Percentiles rank a stretch among this genome's conserved stretches.
phyloP scores from a whole-genome alignment of 1,284 basidiomycete genomes.

The Pterulicium gracile region DNA sequence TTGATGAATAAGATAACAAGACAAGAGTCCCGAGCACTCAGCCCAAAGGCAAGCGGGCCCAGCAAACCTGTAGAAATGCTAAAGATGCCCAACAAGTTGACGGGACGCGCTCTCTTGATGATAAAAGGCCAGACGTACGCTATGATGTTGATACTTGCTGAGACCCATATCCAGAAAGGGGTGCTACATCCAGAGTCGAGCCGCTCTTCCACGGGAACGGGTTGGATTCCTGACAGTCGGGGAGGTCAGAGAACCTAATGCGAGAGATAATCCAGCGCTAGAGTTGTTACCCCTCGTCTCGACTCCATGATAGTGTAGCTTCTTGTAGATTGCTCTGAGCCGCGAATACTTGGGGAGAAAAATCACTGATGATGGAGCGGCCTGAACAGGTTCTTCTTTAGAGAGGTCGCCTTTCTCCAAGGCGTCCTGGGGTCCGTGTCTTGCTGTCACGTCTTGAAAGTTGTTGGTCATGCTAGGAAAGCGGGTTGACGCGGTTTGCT shows the following conservation, averaged over 20 bases:
- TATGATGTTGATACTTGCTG: constrained; percentile 64
- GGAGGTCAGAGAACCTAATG: no score
- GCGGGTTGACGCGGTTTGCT: no score
- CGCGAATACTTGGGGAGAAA: no score
- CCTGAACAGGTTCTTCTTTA: no score
- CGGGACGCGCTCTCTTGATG: no score
- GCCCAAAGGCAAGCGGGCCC: constrained; percentile 57
- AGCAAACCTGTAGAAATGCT: constrained; percentile 71
- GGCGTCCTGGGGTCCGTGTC: no score
- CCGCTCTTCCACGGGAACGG: constrained; percentile 37
- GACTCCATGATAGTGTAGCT: neutral
- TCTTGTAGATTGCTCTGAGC: neutral
- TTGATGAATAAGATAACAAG: constrained; percentile 74
- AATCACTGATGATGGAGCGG: no score
- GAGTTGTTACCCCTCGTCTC: neutral
- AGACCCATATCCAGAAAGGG: constrained; percentile 69
- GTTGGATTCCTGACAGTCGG: constrained; percentile 43
- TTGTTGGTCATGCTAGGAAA: no score
- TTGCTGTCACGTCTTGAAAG: no score
- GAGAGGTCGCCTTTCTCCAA: no score
- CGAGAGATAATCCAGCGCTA: no score
- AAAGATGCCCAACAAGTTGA: constrained; percentile 19
- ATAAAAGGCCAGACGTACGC: no score
- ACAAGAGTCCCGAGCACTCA: constrained; percentile 63
- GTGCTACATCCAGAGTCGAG: constrained; percentile 57